These are phyloP conservation scores for Pseudogymnoascus destructans DNA, from an alignment of 2,329 filamentous ascomycete species.

Conservation along the genomic window DNA sequence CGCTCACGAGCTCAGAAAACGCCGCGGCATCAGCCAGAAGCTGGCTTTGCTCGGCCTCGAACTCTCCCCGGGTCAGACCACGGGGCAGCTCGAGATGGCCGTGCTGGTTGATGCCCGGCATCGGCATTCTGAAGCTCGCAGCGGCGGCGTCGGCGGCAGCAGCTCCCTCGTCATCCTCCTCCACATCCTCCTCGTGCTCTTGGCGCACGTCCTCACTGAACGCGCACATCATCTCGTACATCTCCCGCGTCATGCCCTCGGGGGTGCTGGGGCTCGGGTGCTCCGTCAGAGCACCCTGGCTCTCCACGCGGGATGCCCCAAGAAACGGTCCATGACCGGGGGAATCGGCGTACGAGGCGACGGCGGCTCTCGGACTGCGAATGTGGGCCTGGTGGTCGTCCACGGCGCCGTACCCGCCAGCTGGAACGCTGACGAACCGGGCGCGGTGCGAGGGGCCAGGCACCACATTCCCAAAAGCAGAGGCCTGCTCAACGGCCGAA, in stretches of 20 bases:
- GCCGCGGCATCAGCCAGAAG: not conserved
- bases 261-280: not conserved
- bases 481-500: constrained; percentile 1
- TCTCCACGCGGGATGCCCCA: not conserved
- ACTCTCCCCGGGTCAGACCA: not conserved
- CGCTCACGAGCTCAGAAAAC: not conserved
- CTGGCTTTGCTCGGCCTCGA: not conserved
- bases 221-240: constrained; percentile 5
- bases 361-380: not conserved
- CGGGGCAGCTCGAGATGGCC: not conserved
- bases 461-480: constrained; percentile 1
- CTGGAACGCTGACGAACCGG: not conserved
- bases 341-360: not conserved
- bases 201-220: constrained; percentile 5
- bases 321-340: not conserved
- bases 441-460: not conserved
- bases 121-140: not conserved
- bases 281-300: not conserved
- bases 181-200: not conserved
- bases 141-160: not conserved
- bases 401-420: not conserved
- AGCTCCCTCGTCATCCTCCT: not conserved
- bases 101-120: constrained; percentile 1
- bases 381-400: not conserved
- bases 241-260: constrained; percentile 3